Conservation (phyloP, 2,329 filamentous ascomycete species). For the Claviceps monticola region DNA sequence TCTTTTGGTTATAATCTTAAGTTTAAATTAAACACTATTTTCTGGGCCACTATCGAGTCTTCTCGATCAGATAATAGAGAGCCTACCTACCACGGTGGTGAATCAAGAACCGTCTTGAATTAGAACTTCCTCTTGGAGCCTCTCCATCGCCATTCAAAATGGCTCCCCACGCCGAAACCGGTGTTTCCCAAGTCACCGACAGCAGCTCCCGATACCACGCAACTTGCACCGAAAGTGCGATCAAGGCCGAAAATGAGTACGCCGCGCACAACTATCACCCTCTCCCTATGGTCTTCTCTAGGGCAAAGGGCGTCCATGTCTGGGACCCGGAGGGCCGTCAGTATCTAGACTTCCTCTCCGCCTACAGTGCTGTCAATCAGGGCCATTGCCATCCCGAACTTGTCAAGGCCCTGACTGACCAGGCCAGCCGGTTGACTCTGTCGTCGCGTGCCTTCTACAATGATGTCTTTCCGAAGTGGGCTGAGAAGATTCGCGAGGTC, state of each 20-base stretch:
- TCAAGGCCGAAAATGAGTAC: conserved; percentile 65
- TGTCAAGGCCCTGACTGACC: conserved; percentile 76
- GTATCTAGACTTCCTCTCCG: conserved; percentile 95
- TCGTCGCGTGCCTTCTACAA: conserved; percentile 96
- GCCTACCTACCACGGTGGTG: background rate
- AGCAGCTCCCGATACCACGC: conserved; percentile 48
- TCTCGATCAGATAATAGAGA: background rate
- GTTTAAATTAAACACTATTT: background rate
- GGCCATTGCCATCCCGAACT: conserved; percentile 96
- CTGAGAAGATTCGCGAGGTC: conserved; percentile 74
- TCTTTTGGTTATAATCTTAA: background rate
- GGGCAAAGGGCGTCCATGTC: conserved; percentile 71
- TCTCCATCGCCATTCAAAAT: conserved; percentile 22
- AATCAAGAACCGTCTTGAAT: background rate
- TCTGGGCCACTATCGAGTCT: background rate
- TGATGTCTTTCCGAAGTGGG: conserved; percentile 93
- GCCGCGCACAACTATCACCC: conserved; percentile 99
- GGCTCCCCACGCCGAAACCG: conserved; percentile 44
- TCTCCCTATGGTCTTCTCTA: conserved; percentile 82
- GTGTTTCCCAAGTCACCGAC: conserved; percentile 13
- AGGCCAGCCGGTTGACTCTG: conserved; percentile 78
- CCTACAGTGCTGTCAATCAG: conserved; percentile 96
- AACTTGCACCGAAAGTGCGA: conserved; percentile 64
- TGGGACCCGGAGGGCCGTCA: conserved; percentile 95
- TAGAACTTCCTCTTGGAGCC: background rate